These are phyloP conservation scores for Colletotrichum cereale DNA, from an alignment of 2,329 filamentous ascomycete genomes.

Conservation along the genomic window DNA sequence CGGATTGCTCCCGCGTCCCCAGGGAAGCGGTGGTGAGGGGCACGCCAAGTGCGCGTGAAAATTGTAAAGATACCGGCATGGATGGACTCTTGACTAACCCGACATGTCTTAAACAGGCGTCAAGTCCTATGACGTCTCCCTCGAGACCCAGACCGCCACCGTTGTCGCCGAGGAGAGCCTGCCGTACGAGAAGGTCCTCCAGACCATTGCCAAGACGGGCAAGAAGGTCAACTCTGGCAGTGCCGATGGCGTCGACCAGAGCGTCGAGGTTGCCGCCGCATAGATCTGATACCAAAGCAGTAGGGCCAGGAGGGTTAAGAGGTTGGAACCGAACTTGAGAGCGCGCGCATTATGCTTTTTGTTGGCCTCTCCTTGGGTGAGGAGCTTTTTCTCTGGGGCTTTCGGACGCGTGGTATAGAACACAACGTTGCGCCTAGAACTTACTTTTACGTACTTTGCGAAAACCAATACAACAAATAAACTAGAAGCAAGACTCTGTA, in stretches of 20 bases:
- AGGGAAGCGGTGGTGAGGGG: constrained; percentile 3
- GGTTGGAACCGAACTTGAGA: neutral
- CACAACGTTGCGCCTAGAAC: neutral
- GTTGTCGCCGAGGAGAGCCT: constrained; percentile 78
- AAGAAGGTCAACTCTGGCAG: constrained; percentile 87
- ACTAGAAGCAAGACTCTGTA: neutral
- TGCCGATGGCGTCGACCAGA: constrained; percentile 73
- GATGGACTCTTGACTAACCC: constrained; percentile 1
- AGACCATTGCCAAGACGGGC: constrained; percentile 94
- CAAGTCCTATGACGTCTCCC: constrained; percentile 87
- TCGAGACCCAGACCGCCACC: constrained; percentile 86
- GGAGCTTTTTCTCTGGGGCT: no score
- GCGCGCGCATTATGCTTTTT: neutral
- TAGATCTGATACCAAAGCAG: constrained; percentile 46
- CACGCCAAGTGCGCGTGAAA: neutral
- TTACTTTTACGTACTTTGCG: neutral
- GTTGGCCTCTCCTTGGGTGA: neutral
- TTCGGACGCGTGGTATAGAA: neutral
- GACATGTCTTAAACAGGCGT: constrained; percentile 69
- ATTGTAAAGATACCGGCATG: neutral
- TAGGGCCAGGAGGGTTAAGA: constrained; percentile 42
- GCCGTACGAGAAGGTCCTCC: constrained; percentile 83
- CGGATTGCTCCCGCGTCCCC: neutral
- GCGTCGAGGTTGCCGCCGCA: constrained; percentile 54
- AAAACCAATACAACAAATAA: neutral